phyloP scores from a whole-genome alignment of 2,329 filamentous ascomycete species.

The Fusarium anguioides region DNA sequence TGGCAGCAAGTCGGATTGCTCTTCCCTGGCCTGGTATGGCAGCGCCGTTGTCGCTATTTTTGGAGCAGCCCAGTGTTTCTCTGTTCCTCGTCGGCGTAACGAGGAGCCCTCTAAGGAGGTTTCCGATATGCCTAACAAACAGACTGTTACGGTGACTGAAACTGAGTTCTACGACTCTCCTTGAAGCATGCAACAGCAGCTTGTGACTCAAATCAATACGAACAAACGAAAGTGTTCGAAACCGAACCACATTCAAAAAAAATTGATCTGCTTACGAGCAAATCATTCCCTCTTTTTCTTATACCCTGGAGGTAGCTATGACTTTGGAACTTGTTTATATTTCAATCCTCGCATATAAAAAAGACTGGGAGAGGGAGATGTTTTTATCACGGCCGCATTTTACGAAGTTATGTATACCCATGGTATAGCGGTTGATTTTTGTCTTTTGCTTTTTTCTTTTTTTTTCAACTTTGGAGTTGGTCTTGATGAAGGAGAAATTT shows the following conservation, averaged over 20 bases:
- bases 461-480: background rate
- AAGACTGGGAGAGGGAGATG: background rate
- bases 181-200: background rate
- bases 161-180: constrained; percentile 46
- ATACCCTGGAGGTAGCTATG: background rate
- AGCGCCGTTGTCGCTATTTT: constrained; percentile 66
- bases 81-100: constrained; percentile 54
- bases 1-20: constrained; percentile 69
- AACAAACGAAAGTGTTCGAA: background rate
- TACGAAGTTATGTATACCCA: constrained; percentile 25
- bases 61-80: constrained; percentile 71
- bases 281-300: constrained; percentile 1
- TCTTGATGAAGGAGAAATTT: constrained; percentile 8
- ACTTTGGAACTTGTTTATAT: constrained; percentile 21
- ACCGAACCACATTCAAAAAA: background rate
- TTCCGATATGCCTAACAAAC: constrained; percentile 34
- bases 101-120: constrained; percentile 47
- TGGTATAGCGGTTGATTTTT: constrained; percentile 13
- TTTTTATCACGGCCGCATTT: constrained; percentile 8
- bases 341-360: background rate
- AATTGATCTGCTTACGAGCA: background rate
- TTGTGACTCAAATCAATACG: background rate
- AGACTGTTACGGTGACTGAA: constrained; percentile 46
- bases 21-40: constrained; percentile 72
- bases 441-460: background rate